Base-by-base conservation (phyloP, 2,329 filamentous ascomycete species). In the Teratosphaeria gauchensis region DNA sequence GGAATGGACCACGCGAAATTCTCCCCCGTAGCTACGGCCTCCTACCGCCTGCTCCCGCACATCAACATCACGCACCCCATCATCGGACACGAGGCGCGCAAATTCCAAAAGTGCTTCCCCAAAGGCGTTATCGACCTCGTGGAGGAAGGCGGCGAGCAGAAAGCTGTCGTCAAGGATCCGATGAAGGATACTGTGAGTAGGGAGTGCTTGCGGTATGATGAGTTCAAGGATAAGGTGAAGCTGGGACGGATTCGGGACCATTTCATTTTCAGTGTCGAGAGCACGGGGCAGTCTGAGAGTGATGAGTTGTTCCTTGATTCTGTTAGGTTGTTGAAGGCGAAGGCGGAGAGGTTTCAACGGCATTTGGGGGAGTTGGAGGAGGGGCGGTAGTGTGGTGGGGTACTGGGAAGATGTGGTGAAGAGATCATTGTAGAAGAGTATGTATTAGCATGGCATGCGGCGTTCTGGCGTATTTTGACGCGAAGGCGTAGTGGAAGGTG, bases 201-300 rank as follows among this genome's bases (percentile, higher is more conserved):
- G 65, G 95, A 99, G 77, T 94, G 88, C 69, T 76, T 99, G 70
- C 85, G 94, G 55, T 92, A 99, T 72, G 81, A 86, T 30, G 94
- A 97, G 76, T 97, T 99, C 77, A 84, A 94, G 75, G 89, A 86
- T 71, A 99, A 96, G 79, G 94, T 99, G 63, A 92, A 91, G 79
- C 83, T 99, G 33, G 94, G 94, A 51, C 82, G 95, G 57, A 80
- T 91, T 67, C 82, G 91, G 64, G 94, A 99, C 73, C 95, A 99
- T 77, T 99, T 99, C 74, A 97, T 99, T 75, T 99, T 94, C 80
- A 88, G 85, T 57, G 82, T 99, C 38, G 94, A 99, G 80, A 96
- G 92, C 78, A 87, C 90, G 0, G 95, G 94, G 5, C 94, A 99
- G 77, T 95, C 90, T 79, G 87, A 94, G 60, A 96, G 91, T 71